Base-by-base conservation (phyloP, 208 protist genomes). In the Crithidia bombi region DNA sequence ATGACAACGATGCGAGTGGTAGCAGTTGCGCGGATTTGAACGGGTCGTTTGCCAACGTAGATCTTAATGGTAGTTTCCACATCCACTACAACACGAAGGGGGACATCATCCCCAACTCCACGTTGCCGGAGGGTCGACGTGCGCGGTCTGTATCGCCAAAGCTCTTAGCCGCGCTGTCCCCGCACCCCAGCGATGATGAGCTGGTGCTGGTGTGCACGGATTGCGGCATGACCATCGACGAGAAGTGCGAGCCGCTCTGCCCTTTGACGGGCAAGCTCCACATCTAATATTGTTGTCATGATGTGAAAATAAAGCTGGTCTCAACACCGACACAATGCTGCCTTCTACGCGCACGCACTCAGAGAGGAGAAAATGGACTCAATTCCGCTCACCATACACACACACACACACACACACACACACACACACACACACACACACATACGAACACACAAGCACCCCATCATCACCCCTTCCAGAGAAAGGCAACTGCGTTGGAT, bases 181-280 rank as follows among this genome's bases (percentile, higher is more conserved):
- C 49, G 21, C 83, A 88, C 56, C 43, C 70, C 3, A 85, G 75
- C 61, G 86, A 89, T 49, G 54, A 80, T 14, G 75, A 89, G 12
- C 68, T 89, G 17, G 81, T 89, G 17, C 73, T 92, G 12, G 71
- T 82, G 47, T 92, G 83, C 65, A 68, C 75, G 14, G 86, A 92
- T 61, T 92, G 86, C 49, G 83, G 83, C 10, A 57, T 64, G 33
- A 74, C 81, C 21, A 92, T 92, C 30, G 30, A 49, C 17, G 81
- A 89, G 30, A 46, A 62, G 25, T 56, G 43, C 23, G 50, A 46
- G 21, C 50, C 9, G 0, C 21, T 87, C n/a, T 92, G 83, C 65
- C 81, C 86, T 10, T 39, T 92, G 19, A 83, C 86, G 0, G 81
- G 73, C 11, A 83, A 84, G 58, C 44, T 82, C 1, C 83, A 92